Percentiles rank a stretch among this genome's conserved stretches.
Evolutionary conservation across 1,139 yeast genomes (phyloP).

Genomic region (Spathaspora sp.): DNA sequence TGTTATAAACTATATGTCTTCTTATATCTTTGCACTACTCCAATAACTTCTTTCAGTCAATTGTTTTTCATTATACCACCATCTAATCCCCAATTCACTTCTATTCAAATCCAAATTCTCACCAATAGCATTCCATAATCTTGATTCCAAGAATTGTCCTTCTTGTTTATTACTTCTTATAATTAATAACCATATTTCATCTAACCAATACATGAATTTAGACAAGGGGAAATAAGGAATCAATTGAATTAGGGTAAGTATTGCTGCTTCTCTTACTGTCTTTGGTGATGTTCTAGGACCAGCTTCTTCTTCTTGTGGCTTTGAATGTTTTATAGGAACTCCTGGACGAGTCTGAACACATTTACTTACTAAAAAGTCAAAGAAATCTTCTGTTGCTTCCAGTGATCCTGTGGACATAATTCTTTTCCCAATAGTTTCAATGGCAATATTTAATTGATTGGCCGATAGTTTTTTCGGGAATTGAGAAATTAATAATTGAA

Average conservation of each 20-base stretch:
- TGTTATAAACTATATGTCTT: background rate
- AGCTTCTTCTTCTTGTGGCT: background rate
- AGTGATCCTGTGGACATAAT: constrained; percentile 50
- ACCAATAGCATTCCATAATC: constrained; percentile 43
- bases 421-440: constrained; percentile 55
- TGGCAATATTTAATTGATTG: constrained; percentile 57
- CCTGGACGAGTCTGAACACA: constrained; percentile 35
- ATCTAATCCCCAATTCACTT: constrained; percentile 59
- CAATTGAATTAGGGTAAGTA: constrained; percentile 48
- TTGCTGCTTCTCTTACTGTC: constrained; percentile 50
- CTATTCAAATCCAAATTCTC: constrained; percentile 57
- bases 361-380: constrained; percentile 40
- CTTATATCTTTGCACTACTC: background rate
- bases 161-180: constrained; percentile 38
- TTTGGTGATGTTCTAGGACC: constrained; percentile 29
- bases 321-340: constrained; percentile 16
- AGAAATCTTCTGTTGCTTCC: constrained; percentile 34
- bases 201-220: constrained; percentile 48
- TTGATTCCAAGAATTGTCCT: constrained; percentile 23
- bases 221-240: constrained; percentile 55
- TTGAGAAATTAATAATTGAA: constrained; percentile 38
- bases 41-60: constrained; percentile 13
- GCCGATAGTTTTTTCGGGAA: constrained; percentile 60
- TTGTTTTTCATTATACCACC: constrained; percentile 54
- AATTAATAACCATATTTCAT: constrained; percentile 43